A percentile compares a stretch with the other conserved stretches of the same genome.
Evolutionary conservation across 164 flowering plant genomes (phyloP).

Genomic region (Akebia trifoliata): DNA sequence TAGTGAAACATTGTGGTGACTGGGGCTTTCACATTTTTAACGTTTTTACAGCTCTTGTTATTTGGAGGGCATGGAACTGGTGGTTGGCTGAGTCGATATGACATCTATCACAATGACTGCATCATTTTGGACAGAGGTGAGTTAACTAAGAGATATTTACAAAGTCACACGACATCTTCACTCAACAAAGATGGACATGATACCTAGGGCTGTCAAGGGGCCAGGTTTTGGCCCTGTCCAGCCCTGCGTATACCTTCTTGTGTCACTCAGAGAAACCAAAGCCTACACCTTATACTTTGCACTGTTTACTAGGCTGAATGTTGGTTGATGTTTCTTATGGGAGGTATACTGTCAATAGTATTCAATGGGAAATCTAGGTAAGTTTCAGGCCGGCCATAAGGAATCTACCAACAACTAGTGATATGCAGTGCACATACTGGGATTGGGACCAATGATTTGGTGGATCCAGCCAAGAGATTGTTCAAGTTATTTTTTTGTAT

Average conservation of each 20-base stretch:
- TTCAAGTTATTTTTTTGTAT: no score
- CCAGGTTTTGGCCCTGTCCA: no score
- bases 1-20: background rate
- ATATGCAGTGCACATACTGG: no score
- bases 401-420: background rate
- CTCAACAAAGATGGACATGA: background rate
- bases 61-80: conserved; percentile 99
- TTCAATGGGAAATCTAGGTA: background rate
- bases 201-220: no score
- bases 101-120: conserved; percentile 89
- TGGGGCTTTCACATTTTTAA: background rate
- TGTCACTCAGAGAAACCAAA: background rate
- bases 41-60: conserved; percentile 65
- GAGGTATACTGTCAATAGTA: background rate
- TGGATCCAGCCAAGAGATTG: no score
- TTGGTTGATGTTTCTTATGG: background rate
- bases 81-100: conserved; percentile 98
- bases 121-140: conserved; percentile 84
- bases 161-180: background rate
- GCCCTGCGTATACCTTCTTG: no score
- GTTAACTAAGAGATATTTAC: background rate
- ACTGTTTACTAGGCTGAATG: no score
- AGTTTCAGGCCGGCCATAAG: background rate
- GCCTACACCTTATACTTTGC: background rate
- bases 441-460: no score